Base-by-base conservation (phyloP, 768 basidiomycete species). In the Macrolepiota dolichaula region DNA sequence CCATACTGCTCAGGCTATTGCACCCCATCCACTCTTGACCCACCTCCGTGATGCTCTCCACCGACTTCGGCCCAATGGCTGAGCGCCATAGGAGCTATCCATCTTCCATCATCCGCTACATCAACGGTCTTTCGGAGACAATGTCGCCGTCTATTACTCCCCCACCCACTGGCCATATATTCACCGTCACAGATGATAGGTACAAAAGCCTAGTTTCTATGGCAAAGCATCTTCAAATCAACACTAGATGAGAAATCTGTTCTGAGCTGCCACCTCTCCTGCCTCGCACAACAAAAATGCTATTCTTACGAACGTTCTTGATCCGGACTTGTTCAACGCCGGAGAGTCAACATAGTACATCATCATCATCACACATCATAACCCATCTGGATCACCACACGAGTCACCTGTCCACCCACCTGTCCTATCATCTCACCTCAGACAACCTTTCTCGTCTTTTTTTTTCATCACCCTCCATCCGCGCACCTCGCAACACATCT, bases 221-320 rank as follows among this genome's bases (percentile, higher is more conserved):
- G 57, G 42, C 12, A 52, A 58, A 19, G 62, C 60, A 63, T 47
- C 46, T 47, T 17, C 22, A 17, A 25, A 47, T 24, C 46, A 47
- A 1, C 22, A 47, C 46, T n/a, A n/a, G n/a, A 42, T 35, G 46
- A 27, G 40, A 9, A n/a, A 10, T n/a, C n/a, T n/a, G n/a, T n/a
- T n/a, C 44, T 58, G 27, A 49, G 22, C n/a, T n/a, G n/a, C n/a
- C n/a, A n/a, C 19, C 12, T 19, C 46, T 19, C n/a, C 11, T 47
- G 15, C n/a, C n/a, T 37, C 22, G 36, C 13, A 1, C 55, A 71
- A 70, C 52, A 62, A 10, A 65, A 63, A n/a, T n/a, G n/a, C 15
- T 72, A 70, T 58, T 75, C 73, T 56, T 75, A 74, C 55, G n/a
- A 67, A 74, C 22, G 67, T 72, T 35, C 63, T 67, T 47, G 73